Evolutionary conservation across 1,284 basidiomycete species (phyloP).

Genomic region (Anthracocystis panici-leucophaei): DNA sequence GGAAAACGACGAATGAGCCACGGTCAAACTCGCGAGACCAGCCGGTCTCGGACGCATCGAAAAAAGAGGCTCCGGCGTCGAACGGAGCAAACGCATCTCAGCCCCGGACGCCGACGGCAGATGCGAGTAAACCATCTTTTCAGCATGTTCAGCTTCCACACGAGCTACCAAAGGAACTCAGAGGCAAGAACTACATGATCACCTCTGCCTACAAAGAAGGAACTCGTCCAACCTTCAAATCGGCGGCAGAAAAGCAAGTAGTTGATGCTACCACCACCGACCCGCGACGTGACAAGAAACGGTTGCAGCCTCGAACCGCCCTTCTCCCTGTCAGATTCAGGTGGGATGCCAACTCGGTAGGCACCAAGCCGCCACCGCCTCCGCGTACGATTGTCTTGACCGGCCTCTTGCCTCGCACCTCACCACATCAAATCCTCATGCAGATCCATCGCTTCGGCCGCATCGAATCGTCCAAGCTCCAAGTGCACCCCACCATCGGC

Average conservation of each 20-base stretch:
- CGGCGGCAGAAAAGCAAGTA: slow-evolving; percentile 23
- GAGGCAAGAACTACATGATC: slow-evolving; percentile 28
- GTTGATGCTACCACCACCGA: slow-evolving; percentile 19
- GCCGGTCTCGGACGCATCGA: too few species aligned
- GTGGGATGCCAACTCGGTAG: slow-evolving; percentile 82
- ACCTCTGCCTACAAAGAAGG: slow-evolving; percentile 18
- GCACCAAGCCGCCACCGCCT: slow-evolving; percentile 79
- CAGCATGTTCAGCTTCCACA: slow-evolving; percentile 47
- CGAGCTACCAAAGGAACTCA: slow-evolving; percentile 39
- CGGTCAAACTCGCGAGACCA: neutral
- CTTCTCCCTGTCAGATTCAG: slow-evolving; percentile 68
- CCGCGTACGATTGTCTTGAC: slow-evolving; percentile 78
- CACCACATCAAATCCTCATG: slow-evolving; percentile 77
- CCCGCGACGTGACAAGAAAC: slow-evolving; percentile 17
- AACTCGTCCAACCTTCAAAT: slow-evolving; percentile 2
- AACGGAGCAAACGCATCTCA: neutral
- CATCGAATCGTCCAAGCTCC: slow-evolving; percentile 80
- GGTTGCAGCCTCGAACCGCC: slow-evolving; percentile 7
- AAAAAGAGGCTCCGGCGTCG: neutral
- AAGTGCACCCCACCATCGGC: slow-evolving; percentile 83
- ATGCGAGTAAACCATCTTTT: slow-evolving; percentile 24
- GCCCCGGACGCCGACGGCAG: neutral
- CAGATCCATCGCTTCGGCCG: slow-evolving; percentile 79
- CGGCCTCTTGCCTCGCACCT: slow-evolving; percentile 79
- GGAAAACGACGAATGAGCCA: neutral